Base-by-base conservation (phyloP, 495 filamentous ascomycete genomes). In the Tirmania nivea region DNA sequence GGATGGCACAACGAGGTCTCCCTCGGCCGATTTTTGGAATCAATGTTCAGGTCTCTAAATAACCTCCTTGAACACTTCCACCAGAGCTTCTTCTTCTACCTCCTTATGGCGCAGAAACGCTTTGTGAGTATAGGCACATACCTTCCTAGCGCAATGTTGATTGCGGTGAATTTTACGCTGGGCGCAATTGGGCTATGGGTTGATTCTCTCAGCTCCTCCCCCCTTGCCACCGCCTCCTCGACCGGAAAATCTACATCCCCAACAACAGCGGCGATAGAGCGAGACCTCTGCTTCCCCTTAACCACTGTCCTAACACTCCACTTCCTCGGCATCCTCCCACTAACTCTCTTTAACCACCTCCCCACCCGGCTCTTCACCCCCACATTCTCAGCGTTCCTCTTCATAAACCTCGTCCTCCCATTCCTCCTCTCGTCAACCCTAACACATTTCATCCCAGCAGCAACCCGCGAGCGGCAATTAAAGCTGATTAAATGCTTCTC, bases 121-220 rank as follows among this genome's bases (percentile, higher is more conserved):
- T 97, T 96, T 66, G 92, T 96, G 53, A 95, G 89, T 66, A 97
- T 97, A 56, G 90, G 90, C 17, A 97, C 90, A 1, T 97, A 97
- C 61, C 71, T 97, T 6, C 90, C 92, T 5, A 93, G 86, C 66
- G 90, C 88, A 8, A 96, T 97, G 92, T 68, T 95, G 31, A 75
- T 97, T 54, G 92, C 92, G 8, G 81, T 75, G 20, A 95, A 88
- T 64, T 96, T 96, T 57, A 93, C 84, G 17, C 88, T 97, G 69
- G 92, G 85, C 73, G 84, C 89, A 8, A 90, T 97, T 58, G 79
- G 80, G 6, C 68, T 95, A 34, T 97, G 90, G 90, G 72, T 94
- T 50, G 78, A 84, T 63, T 90, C 82, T 55, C 90, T 88, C 55
- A 68, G 73, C 36, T 61, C 61, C 42, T 57, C 60, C 4, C 51